Conservation (phyloP, 129 eudicot species). For the Flaveria linearis region DNA sequence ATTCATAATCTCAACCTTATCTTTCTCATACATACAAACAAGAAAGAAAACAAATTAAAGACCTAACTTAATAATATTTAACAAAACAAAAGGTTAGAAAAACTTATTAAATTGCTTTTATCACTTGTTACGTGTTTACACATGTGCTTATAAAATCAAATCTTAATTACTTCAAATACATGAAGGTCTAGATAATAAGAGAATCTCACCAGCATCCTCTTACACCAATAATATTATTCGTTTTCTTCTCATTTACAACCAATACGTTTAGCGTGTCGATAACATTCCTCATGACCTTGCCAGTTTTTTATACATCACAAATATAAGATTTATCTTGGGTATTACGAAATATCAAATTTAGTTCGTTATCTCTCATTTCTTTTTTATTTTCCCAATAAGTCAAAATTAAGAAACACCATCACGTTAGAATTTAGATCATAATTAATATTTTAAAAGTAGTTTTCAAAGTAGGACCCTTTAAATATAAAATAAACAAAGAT, state of each 20-base stretch:
- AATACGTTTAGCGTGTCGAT: too few species aligned
- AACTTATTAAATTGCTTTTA: neutral
- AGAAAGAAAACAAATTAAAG: neutral
- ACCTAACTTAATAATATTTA: neutral
- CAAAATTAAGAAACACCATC: neutral
- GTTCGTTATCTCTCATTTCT: too few species aligned
- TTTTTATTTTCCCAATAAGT: neutral
- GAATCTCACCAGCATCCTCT: too few species aligned
- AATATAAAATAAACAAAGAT: neutral
- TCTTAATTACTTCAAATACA: neutral
- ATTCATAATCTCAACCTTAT: neutral
- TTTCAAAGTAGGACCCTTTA: conserved; percentile 13
- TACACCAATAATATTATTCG: too few species aligned
- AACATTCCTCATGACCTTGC: too few species aligned
- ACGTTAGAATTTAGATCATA: neutral
- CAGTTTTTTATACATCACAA: too few species aligned
- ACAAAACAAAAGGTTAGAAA: neutral
- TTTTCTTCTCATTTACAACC: too few species aligned
- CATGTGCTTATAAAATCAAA: neutral
- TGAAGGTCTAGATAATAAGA: too few species aligned
- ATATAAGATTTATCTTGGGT: too few species aligned
- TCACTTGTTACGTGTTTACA: neutral
- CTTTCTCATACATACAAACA: conserved; percentile 1
- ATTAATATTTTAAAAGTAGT: neutral
- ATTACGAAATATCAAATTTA: too few species aligned